Evolutionary conservation across 352 stramenopile species (phyloP).

Genomic region (Pythium grandisporangium): DNA sequence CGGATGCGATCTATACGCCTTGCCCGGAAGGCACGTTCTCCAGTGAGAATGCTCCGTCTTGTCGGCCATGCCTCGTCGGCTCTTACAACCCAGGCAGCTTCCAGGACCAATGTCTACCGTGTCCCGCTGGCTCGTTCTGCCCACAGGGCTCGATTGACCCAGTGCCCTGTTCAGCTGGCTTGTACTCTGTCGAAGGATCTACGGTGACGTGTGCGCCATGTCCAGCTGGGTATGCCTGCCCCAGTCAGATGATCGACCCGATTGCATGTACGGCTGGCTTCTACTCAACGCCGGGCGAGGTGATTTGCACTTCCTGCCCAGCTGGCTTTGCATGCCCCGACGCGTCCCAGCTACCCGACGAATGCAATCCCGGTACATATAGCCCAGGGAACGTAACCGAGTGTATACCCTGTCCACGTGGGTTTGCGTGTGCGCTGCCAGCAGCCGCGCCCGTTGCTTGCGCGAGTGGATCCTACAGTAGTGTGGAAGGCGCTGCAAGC

Average conservation of each 20-base stretch:
- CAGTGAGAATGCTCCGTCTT: neutral
- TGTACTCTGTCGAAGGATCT: constrained; percentile 17
- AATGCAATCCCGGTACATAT: constrained; percentile 16
- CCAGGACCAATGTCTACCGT: constrained; percentile 14
- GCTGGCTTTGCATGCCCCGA: constrained; percentile 25
- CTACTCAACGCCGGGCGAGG: constrained; percentile 32
- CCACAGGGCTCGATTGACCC: constrained; percentile 17
- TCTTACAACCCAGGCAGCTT: constrained; percentile 17
- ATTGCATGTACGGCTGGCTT: constrained; percentile 18
- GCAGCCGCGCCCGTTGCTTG: constrained; percentile 1
- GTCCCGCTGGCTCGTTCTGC: constrained; percentile 39
- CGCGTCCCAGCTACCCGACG: neutral
- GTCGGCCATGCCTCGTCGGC: constrained; percentile 23
- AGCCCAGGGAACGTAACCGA: constrained; percentile 14
- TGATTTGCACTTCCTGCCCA: constrained; percentile 30
- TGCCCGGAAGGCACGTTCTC: constrained; percentile 12
- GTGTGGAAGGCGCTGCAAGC: constrained; percentile 10
- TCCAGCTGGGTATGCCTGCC: constrained; percentile 24
- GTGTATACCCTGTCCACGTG: constrained; percentile 27
- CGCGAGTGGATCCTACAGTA: constrained; percentile 7
- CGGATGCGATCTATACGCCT: neutral
- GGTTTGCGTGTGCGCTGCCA: constrained; percentile 8
- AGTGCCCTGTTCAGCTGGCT: constrained; percentile 18
- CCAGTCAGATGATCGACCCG: neutral
- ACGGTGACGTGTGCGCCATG: constrained; percentile 24